These are phyloP conservation scores for Saksenaea vasiformis DNA, from an alignment of 371 early-diverging fungal species.

Conservation along the genomic window DNA sequence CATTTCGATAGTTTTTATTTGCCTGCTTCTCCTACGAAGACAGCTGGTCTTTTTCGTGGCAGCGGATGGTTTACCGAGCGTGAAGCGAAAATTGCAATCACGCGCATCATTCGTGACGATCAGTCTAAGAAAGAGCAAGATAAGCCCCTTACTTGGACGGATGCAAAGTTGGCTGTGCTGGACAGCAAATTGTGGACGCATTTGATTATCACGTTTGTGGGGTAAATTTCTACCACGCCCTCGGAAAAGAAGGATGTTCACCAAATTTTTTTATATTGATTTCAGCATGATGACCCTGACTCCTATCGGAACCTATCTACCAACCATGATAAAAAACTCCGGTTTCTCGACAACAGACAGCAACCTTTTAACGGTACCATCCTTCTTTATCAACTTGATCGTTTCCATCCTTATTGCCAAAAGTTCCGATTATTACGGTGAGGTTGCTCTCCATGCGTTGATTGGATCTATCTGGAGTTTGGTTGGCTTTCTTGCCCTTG, in stretches of 20 bases:
- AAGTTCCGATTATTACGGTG: constrained; percentile 47
- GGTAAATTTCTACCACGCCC: constrained; percentile 4
- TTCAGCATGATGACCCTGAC: constrained; percentile 42
- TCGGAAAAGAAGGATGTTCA: neutral
- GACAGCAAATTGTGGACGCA: constrained; percentile 53
- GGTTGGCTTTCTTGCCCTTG: constrained; percentile 41
- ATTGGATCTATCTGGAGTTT: constrained; percentile 41
- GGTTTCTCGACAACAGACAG: constrained; percentile 53
- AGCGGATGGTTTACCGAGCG: constrained; percentile 24
- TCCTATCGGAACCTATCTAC: constrained; percentile 51
- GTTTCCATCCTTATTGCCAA: constrained; percentile 44
- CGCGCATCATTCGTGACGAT: constrained; percentile 57
- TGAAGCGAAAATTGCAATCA: constrained; percentile 48
- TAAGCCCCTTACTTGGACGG: constrained; percentile 21
- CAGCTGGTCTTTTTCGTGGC: constrained; percentile 39
- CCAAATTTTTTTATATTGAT: neutral
- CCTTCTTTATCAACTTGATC: constrained; percentile 39
- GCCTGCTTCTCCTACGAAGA: constrained; percentile 42
- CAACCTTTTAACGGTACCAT: constrained; percentile 57
- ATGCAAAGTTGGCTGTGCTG: constrained; percentile 34
- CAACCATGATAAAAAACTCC: constrained; percentile 49
- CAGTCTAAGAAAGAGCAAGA: constrained; percentile 45
- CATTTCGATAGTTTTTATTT: constrained; percentile 39
- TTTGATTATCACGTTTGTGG: constrained; percentile 33
- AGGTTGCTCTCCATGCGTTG: constrained; percentile 48